Evolutionary conservation across 306 rosid genomes (phyloP).

Genomic region (Citrullus mucosospermus): DNA sequence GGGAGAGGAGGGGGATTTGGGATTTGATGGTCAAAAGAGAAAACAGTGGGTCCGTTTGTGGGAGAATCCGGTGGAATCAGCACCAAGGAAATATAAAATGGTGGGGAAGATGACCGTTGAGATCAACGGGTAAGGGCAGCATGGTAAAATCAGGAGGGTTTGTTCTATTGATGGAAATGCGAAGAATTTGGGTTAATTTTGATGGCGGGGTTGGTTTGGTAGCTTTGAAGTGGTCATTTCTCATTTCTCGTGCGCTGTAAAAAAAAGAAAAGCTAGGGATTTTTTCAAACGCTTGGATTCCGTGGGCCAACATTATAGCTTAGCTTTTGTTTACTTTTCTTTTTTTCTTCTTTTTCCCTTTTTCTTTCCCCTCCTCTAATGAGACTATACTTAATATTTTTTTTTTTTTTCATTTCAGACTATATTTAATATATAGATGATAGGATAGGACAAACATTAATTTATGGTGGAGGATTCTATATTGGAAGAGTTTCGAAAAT

Average conservation of each 20-base stretch:
- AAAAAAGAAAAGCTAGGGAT: too few relatives aligned
- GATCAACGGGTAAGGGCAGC: background rate
- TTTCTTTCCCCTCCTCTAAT: background rate
- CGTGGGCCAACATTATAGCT: background rate
- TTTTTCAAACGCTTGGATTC: background rate
- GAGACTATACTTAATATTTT: too few relatives aligned
- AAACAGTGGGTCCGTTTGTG: slow-evolving; percentile 8
- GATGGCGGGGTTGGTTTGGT: background rate
- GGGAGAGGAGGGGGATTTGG: slow-evolving; percentile 10
- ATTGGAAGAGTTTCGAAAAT: too few relatives aligned
- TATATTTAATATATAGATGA: too few relatives aligned
- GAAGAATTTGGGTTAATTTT: background rate
- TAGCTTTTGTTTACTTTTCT: background rate
- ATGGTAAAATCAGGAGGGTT: background rate
- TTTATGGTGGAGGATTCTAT: too few relatives aligned
- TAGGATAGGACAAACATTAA: too few relatives aligned
- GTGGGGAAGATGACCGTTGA: background rate
- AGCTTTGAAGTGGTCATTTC: background rate
- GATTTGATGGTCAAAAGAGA: slow-evolving; percentile 20
- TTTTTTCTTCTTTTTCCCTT: too few relatives aligned
- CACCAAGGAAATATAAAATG: background rate
- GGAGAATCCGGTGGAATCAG: background rate
- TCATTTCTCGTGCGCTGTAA: background rate
- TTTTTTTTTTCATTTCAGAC: too few relatives aligned
- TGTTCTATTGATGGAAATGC: background rate